Base-by-base conservation (phyloP, 2,329 filamentous ascomycete species). In the Colletotrichum cereale region DNA sequence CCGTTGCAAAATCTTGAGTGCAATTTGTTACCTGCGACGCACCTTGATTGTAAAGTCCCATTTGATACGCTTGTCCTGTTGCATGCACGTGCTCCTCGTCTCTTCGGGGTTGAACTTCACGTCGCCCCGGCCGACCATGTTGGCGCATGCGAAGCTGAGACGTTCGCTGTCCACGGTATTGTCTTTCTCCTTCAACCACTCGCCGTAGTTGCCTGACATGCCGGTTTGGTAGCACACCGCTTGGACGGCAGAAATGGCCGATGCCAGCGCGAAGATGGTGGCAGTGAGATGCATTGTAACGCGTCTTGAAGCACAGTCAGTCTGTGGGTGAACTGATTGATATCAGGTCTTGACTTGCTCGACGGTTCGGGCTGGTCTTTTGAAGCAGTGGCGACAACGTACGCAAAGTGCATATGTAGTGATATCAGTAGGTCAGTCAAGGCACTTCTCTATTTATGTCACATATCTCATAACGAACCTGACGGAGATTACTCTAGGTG, bases 21-120 rank as follows among this genome's bases (percentile, higher is more conserved):
- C 34, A 14, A 11, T 1, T 1, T 24, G 2, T 10, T 31, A 7
- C 31, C 2, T 5, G 21, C 1, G n/a, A 38, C 14, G 6, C 12
- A 56, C 53, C 53, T 56, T 38, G 34, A 56, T 56, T 36, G 11
- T 16, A 16, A 56, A 38, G n/a, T 56, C 53, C 53, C 31, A 56
- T 16, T 56, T 56, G 53, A 21, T 56, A 11, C 53, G 53, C 53
- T 24, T 16, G 34, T 38, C 21, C 53, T 56, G 11, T 12, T 56
- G 53, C 53, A 56, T 56, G 12, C 53, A 56, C 0, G 53, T 56
- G 0, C 12, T 24, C 12, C 53, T 56, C 34, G 31, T 14, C 34
- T 56, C 53, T 6, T 10, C 1, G 5, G 21, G 1, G 18, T 11
- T 14, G 21, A 36, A 38, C 53, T 34, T 14, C 5, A 38, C 53